Base-by-base conservation (phyloP, 257 asterid species). In the Henckelia pumila region DNA sequence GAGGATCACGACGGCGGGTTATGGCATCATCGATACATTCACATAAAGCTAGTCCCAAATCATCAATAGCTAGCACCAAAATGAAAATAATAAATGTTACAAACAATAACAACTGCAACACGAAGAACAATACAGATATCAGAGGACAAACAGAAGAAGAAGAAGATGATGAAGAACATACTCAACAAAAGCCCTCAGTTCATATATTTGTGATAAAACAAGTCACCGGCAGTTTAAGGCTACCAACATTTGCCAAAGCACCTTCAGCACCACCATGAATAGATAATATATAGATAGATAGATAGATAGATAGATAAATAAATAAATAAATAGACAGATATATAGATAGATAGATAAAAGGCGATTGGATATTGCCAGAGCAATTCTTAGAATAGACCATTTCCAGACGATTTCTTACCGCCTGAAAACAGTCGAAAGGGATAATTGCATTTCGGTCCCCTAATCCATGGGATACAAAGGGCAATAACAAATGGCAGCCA, bases 181-280 rank as follows among this genome's bases (percentile, higher is more conserved):
- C 4, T 6, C 25, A 56, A 32, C 19, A 16, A 58, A 58, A 44
- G 69, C 68, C 69, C 69, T 70, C 68, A 62, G 69, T 28, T 53
- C 60, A 21, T 11, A 6, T 16, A 35, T 19, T 59, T 40, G n/a
- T 26, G 44, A 8, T 0, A 40, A 20, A 16, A 22, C 7, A 33
- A 33, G 44, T 67, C 53, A 55, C 30, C 28, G 32, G 56, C 62
- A 70, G 68, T 61, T 49, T 13, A 70, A 70, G 62, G 74, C 68
- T 50, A 70, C 74, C 16, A n/a, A 50, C 67, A 70, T 47, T 70
- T 70, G 74, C 68, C 68, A 61, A 28, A 10, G 8, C 61, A 49
- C 61, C 28, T 69, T 8, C n/a, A 20, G 68, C 74, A 60, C 22
- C 53, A 25, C 35, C 21, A 26, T 66, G 53, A 33, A 33, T 33